phyloP scores from a whole-genome alignment of 2,329 filamentous ascomycete genomes.

The Dactylonectria macrodidyma region DNA sequence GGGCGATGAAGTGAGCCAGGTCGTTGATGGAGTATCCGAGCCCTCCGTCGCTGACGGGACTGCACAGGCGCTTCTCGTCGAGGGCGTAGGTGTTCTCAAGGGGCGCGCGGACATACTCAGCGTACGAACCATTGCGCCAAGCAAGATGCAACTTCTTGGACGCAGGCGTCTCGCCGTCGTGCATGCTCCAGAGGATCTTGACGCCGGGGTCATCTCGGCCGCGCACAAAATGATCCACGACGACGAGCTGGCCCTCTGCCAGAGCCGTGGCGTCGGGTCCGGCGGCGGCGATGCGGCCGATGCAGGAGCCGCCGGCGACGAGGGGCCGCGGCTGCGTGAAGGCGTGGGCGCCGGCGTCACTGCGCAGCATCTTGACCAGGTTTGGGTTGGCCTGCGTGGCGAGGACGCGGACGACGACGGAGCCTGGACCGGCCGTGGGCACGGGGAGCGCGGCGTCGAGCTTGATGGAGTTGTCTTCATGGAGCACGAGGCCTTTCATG shows the following conservation, averaged over 20 bases:
- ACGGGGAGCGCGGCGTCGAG: slow-evolving; percentile 34
- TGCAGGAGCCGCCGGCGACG: slow-evolving; percentile 51
- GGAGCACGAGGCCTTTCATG: slow-evolving; percentile 39
- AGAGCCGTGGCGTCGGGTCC: slow-evolving; percentile 52
- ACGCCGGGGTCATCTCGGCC: slow-evolving; percentile 51
- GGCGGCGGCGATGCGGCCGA: slow-evolving; percentile 55
- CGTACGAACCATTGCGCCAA: slow-evolving; percentile 52
- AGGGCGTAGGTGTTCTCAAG: slow-evolving; percentile 53
- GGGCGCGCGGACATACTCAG: slow-evolving; percentile 50
- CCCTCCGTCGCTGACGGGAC: slow-evolving; percentile 34
- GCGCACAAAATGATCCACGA: slow-evolving; percentile 49
- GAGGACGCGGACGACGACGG: slow-evolving; percentile 44
- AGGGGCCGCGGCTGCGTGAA: slow-evolving; percentile 48
- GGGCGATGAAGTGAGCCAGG: slow-evolving; percentile 53
- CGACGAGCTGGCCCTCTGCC: slow-evolving; percentile 53
- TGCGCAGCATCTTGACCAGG: slow-evolving; percentile 37
- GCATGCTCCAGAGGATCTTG: slow-evolving; percentile 50
- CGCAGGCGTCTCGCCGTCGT: slow-evolving; percentile 46
- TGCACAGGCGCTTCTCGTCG: slow-evolving; percentile 49
- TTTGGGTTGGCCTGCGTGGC: slow-evolving; percentile 48
- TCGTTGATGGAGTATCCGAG: slow-evolving; percentile 58
- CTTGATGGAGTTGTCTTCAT: slow-evolving; percentile 33
- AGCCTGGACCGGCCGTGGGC: slow-evolving; percentile 36
- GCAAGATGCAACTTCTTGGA: slow-evolving; percentile 46
- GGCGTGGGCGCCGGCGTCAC: slow-evolving; percentile 18